Evolutionary conservation across 2,329 filamentous ascomycete genomes (phyloP), one percentile per base, ranked within the genome.

Genomic region (Ceratocystis eucalypticola): DNA sequence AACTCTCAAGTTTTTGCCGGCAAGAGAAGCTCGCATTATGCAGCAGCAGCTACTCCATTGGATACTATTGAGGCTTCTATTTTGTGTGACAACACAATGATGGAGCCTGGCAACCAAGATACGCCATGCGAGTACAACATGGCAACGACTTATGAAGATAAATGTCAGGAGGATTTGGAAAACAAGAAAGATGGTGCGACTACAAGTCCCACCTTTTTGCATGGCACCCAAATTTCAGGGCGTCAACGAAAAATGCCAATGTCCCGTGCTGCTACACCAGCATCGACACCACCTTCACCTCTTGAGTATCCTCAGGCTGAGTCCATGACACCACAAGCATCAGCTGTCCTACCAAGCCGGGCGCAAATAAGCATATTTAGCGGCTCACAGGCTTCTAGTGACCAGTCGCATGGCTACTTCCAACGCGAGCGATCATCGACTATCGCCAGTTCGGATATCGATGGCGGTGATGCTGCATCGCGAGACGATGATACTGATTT

Each of bases 401-500:
- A 64, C 17, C 61, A 66, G 33, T 67, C 66, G 10, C 62, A 67
- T 22, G 55, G 12, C 5, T 67, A 48, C 66, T 72, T 73, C 30
- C 72, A 72, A 22, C 71, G 66, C 68, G 75, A 75, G 63, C 71
- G 72, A 64, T 72, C 72, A 6, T 89, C 86, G 28, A 88, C 85
- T 33, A 79, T 87, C 69, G 83, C 84, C 69, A 86, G 85, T 68
- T 90, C 86, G 33, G 88, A 91, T 71, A 82, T 83, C 72, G 87
- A 90, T 68, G 78, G 78, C 69, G 82, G 84, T 70, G 84, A 82
- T 61, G 82, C 86, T 70, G 78, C 77, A n/a, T 89, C 84, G 10
- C 83, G 82, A 25, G 88, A 91, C 67, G 88, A 91, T 66, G 88
- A 91, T 71, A 86, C 84, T n/a, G 88, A 91, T 73, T 84, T 87